A percentile compares a stretch with the other conserved stretches of the same genome.
phyloP scores from a whole-genome alignment of 192 early-diverging fungal species.

The Rhizophagus clarus region DNA sequence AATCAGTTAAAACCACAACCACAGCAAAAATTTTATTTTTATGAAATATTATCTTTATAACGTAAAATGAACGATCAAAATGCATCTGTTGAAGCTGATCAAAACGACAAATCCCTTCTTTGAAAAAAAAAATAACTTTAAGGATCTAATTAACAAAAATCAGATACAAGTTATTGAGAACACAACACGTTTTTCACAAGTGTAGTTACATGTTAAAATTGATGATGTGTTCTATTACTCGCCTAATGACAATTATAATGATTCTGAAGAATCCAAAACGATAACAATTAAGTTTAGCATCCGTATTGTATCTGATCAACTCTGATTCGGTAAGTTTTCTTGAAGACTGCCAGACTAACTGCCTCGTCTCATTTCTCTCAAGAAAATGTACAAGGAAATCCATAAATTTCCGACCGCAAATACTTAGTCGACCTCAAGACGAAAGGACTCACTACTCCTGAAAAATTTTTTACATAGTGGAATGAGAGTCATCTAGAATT shows the following conservation, averaged over 20 bases:
- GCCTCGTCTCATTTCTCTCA: not conserved
- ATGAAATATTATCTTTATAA: too few relatives aligned
- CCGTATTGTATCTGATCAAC: constrained; percentile 25
- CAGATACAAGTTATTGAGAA: constrained; percentile 27
- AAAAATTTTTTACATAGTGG: constrained; percentile 26
- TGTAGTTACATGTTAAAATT: constrained; percentile 17
- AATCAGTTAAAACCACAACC: too few relatives aligned
- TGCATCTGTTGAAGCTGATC: too few relatives aligned
- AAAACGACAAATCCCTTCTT: too few relatives aligned
- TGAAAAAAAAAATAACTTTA: too few relatives aligned
- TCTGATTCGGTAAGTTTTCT: constrained; percentile 25
- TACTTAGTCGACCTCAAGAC: not conserved
- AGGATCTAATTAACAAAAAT: not conserved
- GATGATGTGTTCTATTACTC: constrained; percentile 19
- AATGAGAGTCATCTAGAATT: constrained; percentile 20
- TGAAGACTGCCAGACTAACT: constrained; percentile 11
- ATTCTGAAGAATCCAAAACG: constrained; percentile 21
- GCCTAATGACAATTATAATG: constrained; percentile 12
- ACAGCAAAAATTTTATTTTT: too few relatives aligned
- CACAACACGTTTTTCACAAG: constrained; percentile 23
- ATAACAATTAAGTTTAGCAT: constrained; percentile 23
- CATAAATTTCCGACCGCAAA: constrained; percentile 22
- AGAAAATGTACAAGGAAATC: constrained; percentile 15
- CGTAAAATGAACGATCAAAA: too few relatives aligned
- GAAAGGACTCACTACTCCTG: constrained; percentile 19